These are phyloP conservation scores for Yamadazyma sp. DNA, from an alignment of 1,139 yeast genomes.

Conservation along the genomic window DNA sequence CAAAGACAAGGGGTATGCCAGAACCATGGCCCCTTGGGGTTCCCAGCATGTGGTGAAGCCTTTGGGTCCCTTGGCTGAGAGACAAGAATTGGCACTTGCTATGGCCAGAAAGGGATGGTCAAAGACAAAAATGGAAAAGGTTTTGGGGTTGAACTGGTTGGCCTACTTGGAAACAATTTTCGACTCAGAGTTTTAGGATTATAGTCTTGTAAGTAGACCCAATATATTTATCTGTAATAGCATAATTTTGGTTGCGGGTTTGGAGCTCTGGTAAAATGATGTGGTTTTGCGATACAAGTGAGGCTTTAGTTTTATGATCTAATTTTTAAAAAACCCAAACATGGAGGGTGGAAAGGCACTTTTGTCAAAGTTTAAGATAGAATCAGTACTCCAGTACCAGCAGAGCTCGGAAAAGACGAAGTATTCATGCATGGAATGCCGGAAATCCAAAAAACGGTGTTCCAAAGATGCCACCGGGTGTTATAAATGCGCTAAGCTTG, in stretches of 20 bases:
- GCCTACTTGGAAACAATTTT: slow-evolving; percentile 14
- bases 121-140: slow-evolving; percentile 13
- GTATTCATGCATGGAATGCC: slow-evolving; percentile 15
- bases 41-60: slow-evolving; percentile 17
- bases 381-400: slow-evolving; percentile 2
- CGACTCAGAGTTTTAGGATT: slow-evolving; percentile 3
- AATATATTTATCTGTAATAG: too few relatives aligned
- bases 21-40: slow-evolving; percentile 16
- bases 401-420: slow-evolving; percentile 3
- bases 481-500: slow-evolving; percentile 38
- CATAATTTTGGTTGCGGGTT: too few relatives aligned
- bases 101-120: slow-evolving; percentile 17
- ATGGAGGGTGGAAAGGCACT: neutral
- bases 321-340: neutral
- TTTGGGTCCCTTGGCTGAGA: slow-evolving; percentile 16
- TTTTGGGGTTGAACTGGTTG: slow-evolving; percentile 15
- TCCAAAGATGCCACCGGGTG: slow-evolving; percentile 47
- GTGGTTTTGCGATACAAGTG: too few relatives aligned
- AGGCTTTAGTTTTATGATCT: too few relatives aligned
- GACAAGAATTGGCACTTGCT: slow-evolving; percentile 14
- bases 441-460: slow-evolving; percentile 51
- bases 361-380: slow-evolving; percentile 6
- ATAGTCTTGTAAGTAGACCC: too few relatives aligned
- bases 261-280: too few relatives aligned
- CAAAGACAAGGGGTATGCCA: slow-evolving; percentile 16